Evolutionary conservation across 2,329 filamentous ascomycete genomes (phyloP).

Genomic region (Aspergillus tubingensis): DNA sequence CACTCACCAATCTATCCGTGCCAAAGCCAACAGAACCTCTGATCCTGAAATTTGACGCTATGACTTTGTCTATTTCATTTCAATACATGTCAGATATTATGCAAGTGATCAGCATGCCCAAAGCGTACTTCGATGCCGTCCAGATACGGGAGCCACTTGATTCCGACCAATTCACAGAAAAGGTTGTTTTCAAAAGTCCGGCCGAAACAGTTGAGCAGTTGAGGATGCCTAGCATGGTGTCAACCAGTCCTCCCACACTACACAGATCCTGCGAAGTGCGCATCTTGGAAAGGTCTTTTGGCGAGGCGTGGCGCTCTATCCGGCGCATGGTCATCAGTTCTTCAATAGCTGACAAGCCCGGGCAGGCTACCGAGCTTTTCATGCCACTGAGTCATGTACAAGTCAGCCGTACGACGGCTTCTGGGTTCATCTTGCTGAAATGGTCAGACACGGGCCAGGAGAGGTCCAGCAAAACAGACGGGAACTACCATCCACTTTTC

Average conservation of each 20-base stretch:
- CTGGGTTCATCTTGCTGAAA: constrained; percentile 28
- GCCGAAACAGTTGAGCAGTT: constrained; percentile 33
- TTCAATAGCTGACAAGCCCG: constrained; percentile 29
- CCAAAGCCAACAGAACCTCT: constrained; percentile 28
- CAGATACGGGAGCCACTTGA: constrained; percentile 33
- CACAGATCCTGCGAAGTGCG: constrained; percentile 34
- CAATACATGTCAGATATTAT: constrained; percentile 30
- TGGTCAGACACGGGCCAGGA: constrained; percentile 37
- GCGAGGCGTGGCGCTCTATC: constrained; percentile 32
- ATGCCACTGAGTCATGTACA: constrained; percentile 34
- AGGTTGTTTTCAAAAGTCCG: constrained; percentile 29
- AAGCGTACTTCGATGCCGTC: constrained; percentile 34
- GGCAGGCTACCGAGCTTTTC: constrained; percentile 31
- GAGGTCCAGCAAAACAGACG: constrained; percentile 29
- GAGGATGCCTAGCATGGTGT: constrained; percentile 32
- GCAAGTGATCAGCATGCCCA: constrained; percentile 35
- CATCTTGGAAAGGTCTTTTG: constrained; percentile 32
- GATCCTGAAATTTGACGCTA: constrained; percentile 27
- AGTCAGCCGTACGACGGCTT: constrained; percentile 24
- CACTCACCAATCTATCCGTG: constrained; percentile 18
- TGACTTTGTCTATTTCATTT: constrained; percentile 31
- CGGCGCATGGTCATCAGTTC: constrained; percentile 35
- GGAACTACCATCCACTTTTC: constrained; percentile 31
- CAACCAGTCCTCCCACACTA: constrained; percentile 28
- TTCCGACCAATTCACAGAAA: constrained; percentile 31